Base-by-base conservation (phyloP, 23 red algal genomes). In the Gracilaria domingensis region DNA sequence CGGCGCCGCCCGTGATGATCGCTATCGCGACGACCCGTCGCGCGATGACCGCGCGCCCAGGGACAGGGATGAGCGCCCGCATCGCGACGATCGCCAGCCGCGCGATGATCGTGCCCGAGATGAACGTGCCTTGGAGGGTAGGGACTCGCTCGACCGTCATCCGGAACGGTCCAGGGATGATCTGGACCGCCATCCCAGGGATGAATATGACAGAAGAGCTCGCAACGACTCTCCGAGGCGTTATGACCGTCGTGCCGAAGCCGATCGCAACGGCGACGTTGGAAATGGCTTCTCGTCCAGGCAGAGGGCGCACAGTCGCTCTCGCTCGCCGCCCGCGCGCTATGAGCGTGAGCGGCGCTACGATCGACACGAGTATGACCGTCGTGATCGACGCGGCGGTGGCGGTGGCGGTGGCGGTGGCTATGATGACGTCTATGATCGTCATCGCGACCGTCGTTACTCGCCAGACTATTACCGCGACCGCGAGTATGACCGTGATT, bases 401-500 rank as follows among this genome's bases (percentile, higher is more conserved):
- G 81, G 62, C 12, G 12, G 81, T 47, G 24, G 37, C 13, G 70
- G 32, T 34, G 64, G 64, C 32, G 64, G 8, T 0, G 72, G 72
- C 20, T 77, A 77, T 30, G 72, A 77, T 77, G 72, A 77, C 18
- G 20, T 30, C 4, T 77, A 77, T 20, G 72, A 77, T 51, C 72
- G 72, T 51, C 72, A 77, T 77, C 45, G 79, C 20, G 79, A 82
- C 35, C 79, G 79, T 51, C 54, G 58, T 47, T 65, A 65, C 28
- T 62, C 58, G 57, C 79, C 54, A 1, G 79, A 82, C 12, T 65
- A 65, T 37, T 70, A 90, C 79, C 71, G 87, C 13, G 87, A 90
- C 17, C 71, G 87, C 33, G 50, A 90, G 8, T 50, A 74, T 29
- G 72, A 90, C 1, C 87, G 87, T 38, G 87, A 90, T 71, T 80